phyloP scores from a whole-genome alignment of 2,329 filamentous ascomycete genomes.

The Colletotrichum tamarilloi region DNA sequence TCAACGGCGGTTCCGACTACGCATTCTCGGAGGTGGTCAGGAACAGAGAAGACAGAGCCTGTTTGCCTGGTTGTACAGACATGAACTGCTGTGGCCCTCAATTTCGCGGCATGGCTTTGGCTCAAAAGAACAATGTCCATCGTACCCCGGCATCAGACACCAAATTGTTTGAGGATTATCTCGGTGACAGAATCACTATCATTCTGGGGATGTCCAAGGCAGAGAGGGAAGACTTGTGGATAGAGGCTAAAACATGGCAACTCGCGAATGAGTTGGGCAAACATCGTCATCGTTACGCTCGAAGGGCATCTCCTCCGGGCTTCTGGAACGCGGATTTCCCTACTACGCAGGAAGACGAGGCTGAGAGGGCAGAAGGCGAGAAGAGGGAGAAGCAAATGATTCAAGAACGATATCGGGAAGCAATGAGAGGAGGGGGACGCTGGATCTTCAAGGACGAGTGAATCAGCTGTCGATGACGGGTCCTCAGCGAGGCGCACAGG shows the following conservation, averaged over 20 bases:
- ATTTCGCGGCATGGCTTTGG: slow-evolving; percentile 74
- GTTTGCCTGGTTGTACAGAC: slow-evolving; percentile 79
- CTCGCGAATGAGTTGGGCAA: slow-evolving; percentile 81
- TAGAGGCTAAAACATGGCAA: slow-evolving; percentile 80
- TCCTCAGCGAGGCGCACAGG: background rate
- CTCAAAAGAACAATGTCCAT: slow-evolving; percentile 55
- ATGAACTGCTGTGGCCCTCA: slow-evolving; percentile 80
- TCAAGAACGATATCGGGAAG: slow-evolving; percentile 81
- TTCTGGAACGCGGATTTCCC: slow-evolving; percentile 95
- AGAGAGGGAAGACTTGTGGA: slow-evolving; percentile 74
- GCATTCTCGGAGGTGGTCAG: slow-evolving; percentile 83
- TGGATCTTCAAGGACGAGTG: slow-evolving; percentile 89
- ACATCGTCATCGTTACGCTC: slow-evolving; percentile 80
- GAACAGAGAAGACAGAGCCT: slow-evolving; percentile 74
- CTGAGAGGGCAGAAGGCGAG: slow-evolving; percentile 73
- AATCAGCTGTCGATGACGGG: background rate
- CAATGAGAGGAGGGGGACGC: slow-evolving; percentile 78
- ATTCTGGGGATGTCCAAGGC: slow-evolving; percentile 66
- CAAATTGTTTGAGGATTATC: slow-evolving; percentile 64
- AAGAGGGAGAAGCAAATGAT: slow-evolving; percentile 73
- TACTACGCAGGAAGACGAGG: slow-evolving; percentile 80
- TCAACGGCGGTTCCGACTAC: slow-evolving; percentile 77
- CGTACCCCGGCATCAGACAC: slow-evolving; percentile 55
- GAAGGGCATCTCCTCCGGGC: slow-evolving; percentile 80
- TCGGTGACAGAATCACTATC: slow-evolving; percentile 70